Evolutionary conservation across 108 stramenopile genomes (phyloP).

Genomic region (Cyclostephanos invisitatus): DNA sequence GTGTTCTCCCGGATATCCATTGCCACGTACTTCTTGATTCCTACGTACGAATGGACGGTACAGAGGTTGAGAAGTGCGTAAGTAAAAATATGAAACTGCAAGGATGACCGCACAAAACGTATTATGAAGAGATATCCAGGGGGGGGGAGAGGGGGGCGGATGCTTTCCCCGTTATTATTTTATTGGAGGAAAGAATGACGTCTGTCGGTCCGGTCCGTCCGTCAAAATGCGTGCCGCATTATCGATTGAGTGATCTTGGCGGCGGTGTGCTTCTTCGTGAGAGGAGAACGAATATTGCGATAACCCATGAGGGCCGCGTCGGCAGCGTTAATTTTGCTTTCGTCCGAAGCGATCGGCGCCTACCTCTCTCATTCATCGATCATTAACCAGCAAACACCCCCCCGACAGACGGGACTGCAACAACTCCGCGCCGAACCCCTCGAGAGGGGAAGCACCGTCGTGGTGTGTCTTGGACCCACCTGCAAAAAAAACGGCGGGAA

Average conservation of each 20-base stretch:
- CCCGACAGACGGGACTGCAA: background rate
- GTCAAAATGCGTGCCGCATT: too few species aligned
- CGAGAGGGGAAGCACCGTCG: constrained; percentile 55
- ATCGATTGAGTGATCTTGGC: too few species aligned
- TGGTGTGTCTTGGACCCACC: constrained; percentile 70
- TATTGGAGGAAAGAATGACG: background rate
- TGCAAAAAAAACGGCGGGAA: constrained; percentile 58
- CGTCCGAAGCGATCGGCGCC: background rate
- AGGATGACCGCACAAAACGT: background rate
- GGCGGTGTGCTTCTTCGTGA: too few species aligned
- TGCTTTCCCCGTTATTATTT: background rate
- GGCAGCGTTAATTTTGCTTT: background rate
- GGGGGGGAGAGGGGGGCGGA: background rate
- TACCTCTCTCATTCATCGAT: background rate
- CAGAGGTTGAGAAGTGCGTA: background rate
- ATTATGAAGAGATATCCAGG: background rate
- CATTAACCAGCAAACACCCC: constrained; percentile 1
- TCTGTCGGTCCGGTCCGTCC: background rate
- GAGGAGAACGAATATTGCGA: too few species aligned
- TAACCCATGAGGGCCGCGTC: constrained; percentile 56
- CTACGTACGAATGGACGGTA: constrained; percentile 2
- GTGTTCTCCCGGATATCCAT: background rate
- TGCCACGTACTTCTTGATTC: constrained; percentile 8
- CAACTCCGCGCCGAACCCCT: constrained; percentile 43
- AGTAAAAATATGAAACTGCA: background rate